These are phyloP conservation scores for Malassezia equina DNA, from an alignment of 1,284 basidiomycete genomes.

Conservation along the genomic window DNA sequence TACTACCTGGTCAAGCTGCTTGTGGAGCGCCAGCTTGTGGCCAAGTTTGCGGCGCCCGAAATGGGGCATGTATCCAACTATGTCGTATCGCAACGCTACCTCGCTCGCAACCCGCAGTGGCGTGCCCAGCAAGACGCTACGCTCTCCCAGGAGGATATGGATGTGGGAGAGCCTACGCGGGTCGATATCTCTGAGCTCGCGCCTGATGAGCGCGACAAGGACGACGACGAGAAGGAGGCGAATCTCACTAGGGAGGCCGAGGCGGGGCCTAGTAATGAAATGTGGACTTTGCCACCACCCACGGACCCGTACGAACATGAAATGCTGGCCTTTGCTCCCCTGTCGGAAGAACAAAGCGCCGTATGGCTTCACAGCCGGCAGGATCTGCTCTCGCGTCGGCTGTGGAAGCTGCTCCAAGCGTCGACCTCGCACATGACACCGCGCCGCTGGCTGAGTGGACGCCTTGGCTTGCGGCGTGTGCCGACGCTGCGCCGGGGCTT, in stretches of 20 bases:
- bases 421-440: constrained; percentile 14
- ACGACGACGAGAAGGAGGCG: constrained; percentile 11
- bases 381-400: constrained; percentile 18
- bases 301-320: background rate
- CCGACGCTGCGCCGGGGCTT: constrained; percentile 9
- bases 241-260: constrained; percentile 3
- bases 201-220: background rate
- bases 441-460: constrained; percentile 4
- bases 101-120: constrained; percentile 24
- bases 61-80: constrained; percentile 28
- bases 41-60: constrained; percentile 32
- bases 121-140: constrained; percentile 23
- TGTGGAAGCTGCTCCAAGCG: background rate
- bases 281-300: constrained; percentile 9
- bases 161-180: constrained; percentile 5
- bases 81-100: constrained; percentile 22
- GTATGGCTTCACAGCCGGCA: constrained; percentile 31
- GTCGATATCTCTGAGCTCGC: constrained; percentile 4
- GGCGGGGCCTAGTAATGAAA: constrained; percentile 18
- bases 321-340: constrained; percentile 18
- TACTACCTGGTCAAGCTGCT: constrained; percentile 53
- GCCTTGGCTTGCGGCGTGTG: constrained; percentile 12
- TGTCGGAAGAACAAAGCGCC: constrained; percentile 17
- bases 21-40: constrained; percentile 19
- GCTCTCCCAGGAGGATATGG: background rate